Evolutionary conservation across 108 stramenopile species (phyloP).

Genomic region (Skeletonema menzelii): DNA sequence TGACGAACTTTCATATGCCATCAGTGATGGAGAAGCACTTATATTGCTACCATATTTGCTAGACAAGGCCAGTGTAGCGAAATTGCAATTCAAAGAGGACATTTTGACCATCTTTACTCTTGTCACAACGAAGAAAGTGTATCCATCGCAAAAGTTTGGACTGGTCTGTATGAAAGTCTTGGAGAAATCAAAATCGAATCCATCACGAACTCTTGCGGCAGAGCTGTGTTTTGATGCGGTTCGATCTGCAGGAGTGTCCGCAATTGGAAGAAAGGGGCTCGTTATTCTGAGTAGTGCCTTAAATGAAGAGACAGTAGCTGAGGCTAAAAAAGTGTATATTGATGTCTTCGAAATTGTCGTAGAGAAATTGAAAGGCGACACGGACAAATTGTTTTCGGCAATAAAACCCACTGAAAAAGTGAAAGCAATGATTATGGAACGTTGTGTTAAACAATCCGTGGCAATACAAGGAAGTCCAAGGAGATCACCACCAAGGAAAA

Average conservation of each 20-base stretch:
- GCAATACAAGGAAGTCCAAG: slow-evolving; percentile 5
- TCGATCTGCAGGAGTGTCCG: slow-evolving; percentile 54
- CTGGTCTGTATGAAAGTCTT: slow-evolving; percentile 69
- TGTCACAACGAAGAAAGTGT: slow-evolving; percentile 46
- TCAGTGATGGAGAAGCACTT: slow-evolving; percentile 58
- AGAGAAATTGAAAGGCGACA: slow-evolving; percentile 69
- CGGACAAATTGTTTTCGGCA: slow-evolving; percentile 59
- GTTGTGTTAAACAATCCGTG: slow-evolving; percentile 27
- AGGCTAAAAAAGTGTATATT: slow-evolving; percentile 66
- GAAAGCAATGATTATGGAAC: slow-evolving; percentile 56
- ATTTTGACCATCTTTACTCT: slow-evolving; percentile 54
- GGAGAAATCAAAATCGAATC: slow-evolving; percentile 61
- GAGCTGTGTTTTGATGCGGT: slow-evolving; percentile 62
- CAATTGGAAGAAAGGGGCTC: slow-evolving; percentile 81
- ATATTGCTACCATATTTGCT: slow-evolving; percentile 71
- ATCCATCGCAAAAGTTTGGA: slow-evolving; percentile 61
- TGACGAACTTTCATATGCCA: slow-evolving; percentile 48
- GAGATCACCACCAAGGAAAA: slow-evolving; percentile 28
- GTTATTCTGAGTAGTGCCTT: slow-evolving; percentile 59
- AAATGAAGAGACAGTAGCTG: slow-evolving; percentile 71
- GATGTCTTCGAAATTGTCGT: slow-evolving; percentile 69
- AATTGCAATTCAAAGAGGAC: slow-evolving; percentile 63
- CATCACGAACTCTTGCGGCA: slow-evolving; percentile 66
- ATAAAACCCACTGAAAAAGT: slow-evolving; percentile 54
- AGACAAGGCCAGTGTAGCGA: slow-evolving; percentile 78